These are phyloP conservation scores for Daldinia decipiens DNA, from an alignment of 495 filamentous ascomycete species.

Conservation along the genomic window DNA sequence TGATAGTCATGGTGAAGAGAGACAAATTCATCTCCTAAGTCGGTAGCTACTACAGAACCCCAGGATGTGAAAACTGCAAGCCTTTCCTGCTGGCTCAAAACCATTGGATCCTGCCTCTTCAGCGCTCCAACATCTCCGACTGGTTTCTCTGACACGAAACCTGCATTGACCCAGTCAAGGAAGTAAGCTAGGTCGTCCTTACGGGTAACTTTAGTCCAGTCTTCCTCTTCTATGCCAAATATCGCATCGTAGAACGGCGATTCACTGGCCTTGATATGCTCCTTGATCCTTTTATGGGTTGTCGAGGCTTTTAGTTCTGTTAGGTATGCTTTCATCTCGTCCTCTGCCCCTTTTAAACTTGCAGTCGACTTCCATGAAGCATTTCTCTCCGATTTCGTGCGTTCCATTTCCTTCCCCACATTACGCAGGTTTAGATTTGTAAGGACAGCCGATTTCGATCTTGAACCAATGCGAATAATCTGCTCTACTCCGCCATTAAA, in stretches of 20 bases:
- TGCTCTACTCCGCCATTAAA: constrained; percentile 64
- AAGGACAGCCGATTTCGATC: constrained; percentile 62
- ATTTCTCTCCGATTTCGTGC: constrained; percentile 46
- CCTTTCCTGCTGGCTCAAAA: constrained; percentile 16
- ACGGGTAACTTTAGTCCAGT: constrained; percentile 19
- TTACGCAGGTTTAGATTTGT: constrained; percentile 54
- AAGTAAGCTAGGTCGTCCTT: constrained; percentile 21
- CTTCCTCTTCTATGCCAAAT: constrained; percentile 41
- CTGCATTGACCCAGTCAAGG: constrained; percentile 21
- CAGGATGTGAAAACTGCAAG: neutral
- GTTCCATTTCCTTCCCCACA: constrained; percentile 39
- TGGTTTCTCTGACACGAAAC: constrained; percentile 2
- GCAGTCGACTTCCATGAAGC: constrained; percentile 4
- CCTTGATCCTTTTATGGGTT: constrained; percentile 12
- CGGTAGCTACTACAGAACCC: neutral
- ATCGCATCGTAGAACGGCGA: constrained; percentile 35
- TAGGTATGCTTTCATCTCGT: neutral
- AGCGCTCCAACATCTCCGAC: neutral
- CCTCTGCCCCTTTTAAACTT: constrained; percentile 3
- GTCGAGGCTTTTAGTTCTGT: neutral
- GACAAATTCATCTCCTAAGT: constrained; percentile 21
- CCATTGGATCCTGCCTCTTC: neutral
- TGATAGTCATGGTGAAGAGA: constrained; percentile 26
- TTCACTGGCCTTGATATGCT: constrained; percentile 14
- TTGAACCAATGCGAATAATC: constrained; percentile 74